Evolutionary conservation across 495 filamentous ascomycete genomes (phyloP), one percentile per base, ranked within the genome.

Genomic region (Wilcoxina mikolae): DNA sequence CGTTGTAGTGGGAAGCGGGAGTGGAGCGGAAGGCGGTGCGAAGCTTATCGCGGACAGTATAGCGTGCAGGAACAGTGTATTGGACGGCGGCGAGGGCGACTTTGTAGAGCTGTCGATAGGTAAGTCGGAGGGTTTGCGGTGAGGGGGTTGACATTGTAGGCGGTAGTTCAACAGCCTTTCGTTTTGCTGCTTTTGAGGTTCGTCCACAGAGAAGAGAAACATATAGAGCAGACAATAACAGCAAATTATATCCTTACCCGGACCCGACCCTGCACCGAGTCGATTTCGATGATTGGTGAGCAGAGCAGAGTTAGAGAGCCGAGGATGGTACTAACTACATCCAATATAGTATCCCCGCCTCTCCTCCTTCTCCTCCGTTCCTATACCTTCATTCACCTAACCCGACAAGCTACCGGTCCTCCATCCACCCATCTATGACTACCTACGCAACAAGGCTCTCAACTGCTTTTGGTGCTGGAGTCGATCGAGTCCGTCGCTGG

Each of bases 81-180:
- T 85, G 82, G 27, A 94, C 75, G 1, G 85, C 88, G 39, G 78
- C 82, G 12, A 96, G 75, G 12, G 77, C 75, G 12, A 77, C 76
- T 41, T 83, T 80, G 59, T 83, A 84, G 35, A 98, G 74, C 31
- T 78, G 72, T 52, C 91, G 82, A 70, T 98, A 98, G 39, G 87
- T 80, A 62, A 78, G 72, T 39, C 86, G 59, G 44, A 95, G 65
- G 12, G 78, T 68, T 24, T 23, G 5, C 11, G 18, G 29, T n/a
- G 20, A 31, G 22, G 31, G 17, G 11, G 23, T 22, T 44, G 44
- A 57, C 53, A 52, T 55, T 28, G 50, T n/a, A n/a, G n/a, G n/a
- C n/a, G n/a, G n/a, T n/a, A n/a, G n/a, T n/a, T n/a, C n/a, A n/a
- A n/a, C n/a, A n/a, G n/a, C n/a, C n/a, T n/a, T n/a, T n/a, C n/a